These are phyloP conservation scores for Talaromyces piceae DNA, from an alignment of 2,329 filamentous ascomycete genomes.

Conservation along the genomic window DNA sequence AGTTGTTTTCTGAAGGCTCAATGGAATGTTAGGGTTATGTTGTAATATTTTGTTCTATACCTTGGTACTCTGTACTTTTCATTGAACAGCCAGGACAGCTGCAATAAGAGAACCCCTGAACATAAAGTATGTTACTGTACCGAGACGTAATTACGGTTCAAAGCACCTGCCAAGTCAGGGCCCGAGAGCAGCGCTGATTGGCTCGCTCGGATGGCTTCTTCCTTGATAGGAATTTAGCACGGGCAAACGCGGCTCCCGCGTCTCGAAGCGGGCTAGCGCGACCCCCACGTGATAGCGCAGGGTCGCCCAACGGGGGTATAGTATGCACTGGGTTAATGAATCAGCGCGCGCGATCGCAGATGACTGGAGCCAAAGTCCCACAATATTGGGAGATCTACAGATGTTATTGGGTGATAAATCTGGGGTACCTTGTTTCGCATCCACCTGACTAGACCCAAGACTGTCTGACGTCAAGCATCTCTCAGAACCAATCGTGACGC, in stretches of 20 bases:
- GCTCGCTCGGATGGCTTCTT: neutral
- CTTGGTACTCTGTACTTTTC: no score
- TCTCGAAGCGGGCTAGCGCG: neutral
- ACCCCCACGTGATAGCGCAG: neutral
- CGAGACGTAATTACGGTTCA: no score
- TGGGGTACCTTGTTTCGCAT: constrained; percentile 7
- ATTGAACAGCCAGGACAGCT: no score
- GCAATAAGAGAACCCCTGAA: neutral
- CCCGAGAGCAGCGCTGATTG: neutral
- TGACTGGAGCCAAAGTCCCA: neutral
- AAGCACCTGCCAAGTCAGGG: no score
- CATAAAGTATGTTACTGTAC: no score
- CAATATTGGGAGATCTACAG: neutral
- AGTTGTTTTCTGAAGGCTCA: no score
- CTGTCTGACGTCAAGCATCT: constrained; percentile 3
- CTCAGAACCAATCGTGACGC: neutral
- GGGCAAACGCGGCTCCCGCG: neutral
- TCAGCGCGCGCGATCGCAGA: neutral
- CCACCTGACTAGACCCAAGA: neutral
- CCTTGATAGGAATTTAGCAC: neutral
- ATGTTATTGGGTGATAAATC: neutral
- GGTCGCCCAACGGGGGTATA: neutral
- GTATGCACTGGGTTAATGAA: neutral
- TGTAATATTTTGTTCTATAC: no score
- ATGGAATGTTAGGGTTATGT: no score